phyloP scores from a whole-genome alignment of 116 monocot genomes.

The Trichopus zeylanicus region DNA sequence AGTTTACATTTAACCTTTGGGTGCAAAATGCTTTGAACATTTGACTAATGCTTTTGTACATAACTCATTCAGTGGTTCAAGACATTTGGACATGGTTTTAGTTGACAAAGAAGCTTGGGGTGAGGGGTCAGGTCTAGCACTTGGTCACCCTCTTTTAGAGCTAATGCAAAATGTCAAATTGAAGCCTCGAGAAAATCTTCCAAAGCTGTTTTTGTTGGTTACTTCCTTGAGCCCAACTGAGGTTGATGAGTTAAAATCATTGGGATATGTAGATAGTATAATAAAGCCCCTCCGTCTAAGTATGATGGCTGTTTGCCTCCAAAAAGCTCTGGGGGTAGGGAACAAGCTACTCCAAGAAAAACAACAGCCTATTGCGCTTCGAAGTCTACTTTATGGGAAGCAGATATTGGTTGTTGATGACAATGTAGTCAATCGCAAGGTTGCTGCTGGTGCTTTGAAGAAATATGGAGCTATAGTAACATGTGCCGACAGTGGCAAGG shows the following conservation, averaged over 20 bases:
- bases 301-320: conserved; percentile 59
- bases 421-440: conserved; percentile 69
- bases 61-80: conserved; percentile 19
- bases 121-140: conserved; percentile 29
- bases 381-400: conserved; percentile 49
- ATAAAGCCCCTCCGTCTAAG: conserved; percentile 75
- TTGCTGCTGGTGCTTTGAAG: conserved; percentile 70
- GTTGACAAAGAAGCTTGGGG: conserved; percentile 79
- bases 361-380: conserved; percentile 32
- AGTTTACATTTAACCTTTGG: no score
- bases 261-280: conserved; percentile 45
- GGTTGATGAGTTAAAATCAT: conserved; percentile 32
- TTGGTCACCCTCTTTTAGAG: conserved; percentile 27
- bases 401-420: conserved; percentile 82
- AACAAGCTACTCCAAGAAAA: conserved; percentile 22
- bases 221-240: conserved; percentile 43
- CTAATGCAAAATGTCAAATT: conserved; percentile 23
- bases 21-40: no score
- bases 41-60: conserved; percentile 2
- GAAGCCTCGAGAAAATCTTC: conserved; percentile 22
- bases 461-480: conserved; percentile 75
- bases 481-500: conserved; percentile 71
- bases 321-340: conserved; percentile 43
- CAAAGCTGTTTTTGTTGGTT: conserved; percentile 66
- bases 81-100: conserved; percentile 52